Percentiles rank a stretch among this genome's conserved stretches.
phyloP scores from a whole-genome alignment of 2,329 filamentous ascomycete genomes.

The Cladorrhinum sp. region DNA sequence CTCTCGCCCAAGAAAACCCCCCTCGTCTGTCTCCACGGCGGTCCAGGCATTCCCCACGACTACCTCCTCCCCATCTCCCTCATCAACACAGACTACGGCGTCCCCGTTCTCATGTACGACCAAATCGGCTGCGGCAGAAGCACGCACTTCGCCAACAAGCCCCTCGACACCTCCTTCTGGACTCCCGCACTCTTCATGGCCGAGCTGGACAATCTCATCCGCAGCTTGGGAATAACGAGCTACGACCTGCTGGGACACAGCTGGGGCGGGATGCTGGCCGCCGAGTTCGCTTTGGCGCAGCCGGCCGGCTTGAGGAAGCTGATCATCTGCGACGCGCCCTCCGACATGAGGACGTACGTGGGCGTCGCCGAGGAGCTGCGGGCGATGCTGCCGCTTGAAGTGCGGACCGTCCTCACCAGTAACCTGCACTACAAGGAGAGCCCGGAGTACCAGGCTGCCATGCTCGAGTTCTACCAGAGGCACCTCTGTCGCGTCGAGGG shows the following conservation, averaged over 20 bases:
- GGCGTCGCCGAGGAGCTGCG: not conserved
- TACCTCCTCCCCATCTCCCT: constrained; percentile 40
- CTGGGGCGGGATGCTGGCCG: constrained; percentile 53
- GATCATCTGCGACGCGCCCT: constrained; percentile 33
- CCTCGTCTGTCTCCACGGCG: constrained; percentile 37
- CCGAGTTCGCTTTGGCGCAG: constrained; percentile 31
- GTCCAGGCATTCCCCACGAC: constrained; percentile 45
- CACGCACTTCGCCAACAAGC: constrained; percentile 46
- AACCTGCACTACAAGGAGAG: constrained; percentile 12
- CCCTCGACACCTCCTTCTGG: constrained; percentile 44
- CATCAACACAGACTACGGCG: constrained; percentile 34
- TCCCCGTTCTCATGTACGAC: constrained; percentile 52
- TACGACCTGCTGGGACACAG: constrained; percentile 49
- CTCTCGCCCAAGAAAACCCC: constrained; percentile 7
- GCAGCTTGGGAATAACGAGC: constrained; percentile 37
- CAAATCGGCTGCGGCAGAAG: constrained; percentile 50
- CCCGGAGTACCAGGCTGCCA: constrained; percentile 29
- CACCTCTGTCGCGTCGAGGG: constrained; percentile 28
- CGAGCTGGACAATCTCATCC: constrained; percentile 49
- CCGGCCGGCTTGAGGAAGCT: constrained; percentile 29
- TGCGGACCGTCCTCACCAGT: not conserved
- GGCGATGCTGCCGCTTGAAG: not conserved
- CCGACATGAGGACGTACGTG: constrained; percentile 2
- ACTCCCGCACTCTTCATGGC: constrained; percentile 43
- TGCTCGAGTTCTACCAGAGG: constrained; percentile 29